Evolutionary conservation across 352 stramenopile species (phyloP).

Genomic region (Pythium sp.): DNA sequence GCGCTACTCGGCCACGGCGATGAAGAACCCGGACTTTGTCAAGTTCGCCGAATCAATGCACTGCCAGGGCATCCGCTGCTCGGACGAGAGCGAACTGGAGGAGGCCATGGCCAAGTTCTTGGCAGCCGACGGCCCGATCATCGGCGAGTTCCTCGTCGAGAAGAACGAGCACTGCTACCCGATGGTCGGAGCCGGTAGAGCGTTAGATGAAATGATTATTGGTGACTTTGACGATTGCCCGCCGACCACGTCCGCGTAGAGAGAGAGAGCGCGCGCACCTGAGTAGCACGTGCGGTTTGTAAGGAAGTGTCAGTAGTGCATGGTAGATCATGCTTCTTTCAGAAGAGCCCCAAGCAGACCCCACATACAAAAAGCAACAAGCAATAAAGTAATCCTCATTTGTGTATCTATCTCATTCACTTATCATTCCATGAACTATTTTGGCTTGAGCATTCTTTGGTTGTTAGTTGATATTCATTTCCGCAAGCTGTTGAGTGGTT

Average conservation of each 20-base stretch:
- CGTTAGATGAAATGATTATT: constrained; percentile 95
- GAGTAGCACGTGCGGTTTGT: not conserved
- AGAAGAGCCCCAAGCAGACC: not conserved
- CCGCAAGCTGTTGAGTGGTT: not conserved
- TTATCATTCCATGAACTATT: not conserved
- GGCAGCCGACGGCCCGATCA: constrained; percentile 90
- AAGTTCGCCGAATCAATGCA: constrained; percentile 93
- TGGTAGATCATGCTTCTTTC: not conserved
- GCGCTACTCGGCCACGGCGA: constrained; percentile 87
- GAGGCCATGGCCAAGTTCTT: constrained; percentile 93
- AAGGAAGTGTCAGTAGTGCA: not conserved
- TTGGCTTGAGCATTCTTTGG: not conserved
- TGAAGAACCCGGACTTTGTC: constrained; percentile 94
- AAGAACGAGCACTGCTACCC: constrained; percentile 95
- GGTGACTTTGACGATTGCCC: constrained; percentile 93
- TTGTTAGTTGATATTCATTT: not conserved
- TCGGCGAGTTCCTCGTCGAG: constrained; percentile 93
- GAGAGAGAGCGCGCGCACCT: not conserved
- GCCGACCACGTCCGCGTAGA: constrained; percentile 90
- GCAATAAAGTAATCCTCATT: not conserved
- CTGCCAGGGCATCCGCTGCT: constrained; percentile 90
- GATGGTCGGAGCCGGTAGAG: constrained; percentile 91
- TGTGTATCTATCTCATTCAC: not conserved
- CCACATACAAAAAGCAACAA: constrained; percentile 1
- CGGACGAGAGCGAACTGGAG: constrained; percentile 85